Evolutionary conservation across 306 rosid genomes (phyloP), one percentile per base, ranked within the genome.

Genomic region (Notholithocarpus densiflorus): DNA sequence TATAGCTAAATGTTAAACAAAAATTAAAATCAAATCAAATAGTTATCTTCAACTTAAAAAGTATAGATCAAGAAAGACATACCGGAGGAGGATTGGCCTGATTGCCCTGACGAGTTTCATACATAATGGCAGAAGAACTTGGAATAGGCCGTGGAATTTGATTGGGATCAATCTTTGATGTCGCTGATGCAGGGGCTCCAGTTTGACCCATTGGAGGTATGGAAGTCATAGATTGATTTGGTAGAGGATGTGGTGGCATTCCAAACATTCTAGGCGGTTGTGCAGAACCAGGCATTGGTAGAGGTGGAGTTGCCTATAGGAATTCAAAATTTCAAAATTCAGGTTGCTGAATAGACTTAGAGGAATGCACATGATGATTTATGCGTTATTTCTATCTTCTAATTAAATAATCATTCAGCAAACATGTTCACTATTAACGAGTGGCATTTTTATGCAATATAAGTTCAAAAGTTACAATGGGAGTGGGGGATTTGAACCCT

Each of bases 11-110:
- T 55, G 27, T 68, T 48, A 13, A 13, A 23, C 11, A 37, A 3
- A 75, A 27, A 6, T 56, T 34, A 23, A 70, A 64, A 27, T 64
- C n/a, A 52, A 75, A 75, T 79, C 23, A 57, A 29, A 68, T 43
- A 14, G 17, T 31, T 15, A 1, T 53, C 78, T 45, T 27, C 64
- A 11, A n/a, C 2, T 11, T 64, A 1, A 74, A 73, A 40, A 75
- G 72, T 24, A 77, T 76, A 72, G 60, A 76, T 72, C 37, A 45
- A 56, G 55, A 26, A 12, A 56, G 54, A 45, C 65, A 79, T 90
- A 95, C 99, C 92, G 98, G 99, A 81, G 99, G 97, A 84, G 91
- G 86, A 75, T 91, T 93, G 29, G 98, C 99, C 80, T 95, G 97
- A 78, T 89, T 91, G 78, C 89, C 94, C 80, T 89, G 97, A 87